Evolutionary conservation across 2,329 filamentous ascomycete species (phyloP).

Genomic region (Atkinsonella hypoxylon): DNA sequence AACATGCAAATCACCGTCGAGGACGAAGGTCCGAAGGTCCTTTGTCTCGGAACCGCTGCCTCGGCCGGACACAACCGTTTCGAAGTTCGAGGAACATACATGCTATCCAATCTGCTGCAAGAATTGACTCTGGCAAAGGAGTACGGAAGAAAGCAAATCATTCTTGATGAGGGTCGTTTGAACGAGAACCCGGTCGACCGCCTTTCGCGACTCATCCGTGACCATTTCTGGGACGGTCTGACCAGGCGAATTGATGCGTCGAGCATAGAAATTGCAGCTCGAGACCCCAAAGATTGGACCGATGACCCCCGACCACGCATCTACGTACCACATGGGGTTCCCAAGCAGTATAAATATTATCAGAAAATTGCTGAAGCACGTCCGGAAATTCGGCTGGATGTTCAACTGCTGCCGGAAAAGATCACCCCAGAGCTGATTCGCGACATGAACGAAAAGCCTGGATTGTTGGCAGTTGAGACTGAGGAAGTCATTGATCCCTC

Average conservation of each 20-base stretch:
- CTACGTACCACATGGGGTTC: conserved; percentile 75
- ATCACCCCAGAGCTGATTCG: conserved; percentile 74
- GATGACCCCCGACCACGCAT: conserved; percentile 79
- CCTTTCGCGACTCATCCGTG: conserved; percentile 72
- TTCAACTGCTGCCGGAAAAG: conserved; percentile 62
- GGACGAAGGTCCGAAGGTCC: conserved; percentile 82
- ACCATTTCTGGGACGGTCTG: conserved; percentile 86
- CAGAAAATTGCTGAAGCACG: conserved; percentile 62
- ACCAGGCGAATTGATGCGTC: conserved; percentile 84
- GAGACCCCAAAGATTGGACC: conserved; percentile 93
- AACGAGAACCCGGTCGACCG: conserved; percentile 93
- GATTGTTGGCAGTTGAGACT: conserved; percentile 82
- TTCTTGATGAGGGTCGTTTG: conserved; percentile 80
- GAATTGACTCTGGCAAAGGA: conserved; percentile 88
- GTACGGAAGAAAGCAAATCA: conserved; percentile 77
- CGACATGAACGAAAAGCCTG: conserved; percentile 76
- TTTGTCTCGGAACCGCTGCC: conserved; percentile 71
- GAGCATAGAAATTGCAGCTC: conserved; percentile 74
- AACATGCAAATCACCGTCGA: conserved; percentile 98
- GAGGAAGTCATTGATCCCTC: conserved; percentile 55
- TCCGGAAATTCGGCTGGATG: conserved; percentile 79
- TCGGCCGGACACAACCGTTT: conserved; percentile 81
- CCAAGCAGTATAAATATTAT: conserved; percentile 87
- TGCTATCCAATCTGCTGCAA: conserved; percentile 91
- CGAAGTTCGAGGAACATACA: conserved; percentile 91